Conservation (phyloP, 1,139 yeast genomes). For the Meyerozyma smithsonii region DNA sequence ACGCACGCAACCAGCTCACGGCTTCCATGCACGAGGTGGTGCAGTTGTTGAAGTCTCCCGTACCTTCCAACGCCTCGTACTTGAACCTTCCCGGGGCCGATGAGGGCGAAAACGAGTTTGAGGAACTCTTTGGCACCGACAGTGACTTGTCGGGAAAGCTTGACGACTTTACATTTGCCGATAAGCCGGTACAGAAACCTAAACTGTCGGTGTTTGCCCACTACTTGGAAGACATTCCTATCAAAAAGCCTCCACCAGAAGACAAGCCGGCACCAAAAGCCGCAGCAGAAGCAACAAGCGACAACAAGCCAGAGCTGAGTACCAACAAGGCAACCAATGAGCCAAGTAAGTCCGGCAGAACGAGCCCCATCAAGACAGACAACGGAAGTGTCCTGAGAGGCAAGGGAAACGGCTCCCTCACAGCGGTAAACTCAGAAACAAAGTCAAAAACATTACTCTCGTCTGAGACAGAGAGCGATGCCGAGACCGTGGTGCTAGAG, state of each 20-base stretch:
- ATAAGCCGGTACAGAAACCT: background rate
- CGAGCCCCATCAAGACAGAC: too few relatives aligned
- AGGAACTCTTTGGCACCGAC: background rate
- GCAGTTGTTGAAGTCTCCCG: conserved; percentile 35
- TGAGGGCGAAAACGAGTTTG: conserved; percentile 1
- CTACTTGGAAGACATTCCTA: conserved; percentile 1
- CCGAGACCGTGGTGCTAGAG: conserved; percentile 14
- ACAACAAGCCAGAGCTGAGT: background rate
- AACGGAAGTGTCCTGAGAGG: too few relatives aligned
- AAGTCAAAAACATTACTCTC: too few relatives aligned
- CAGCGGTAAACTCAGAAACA: too few relatives aligned
- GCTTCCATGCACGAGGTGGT: conserved; percentile 41
- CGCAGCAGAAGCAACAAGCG: background rate
- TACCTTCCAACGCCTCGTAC: conserved; percentile 16
- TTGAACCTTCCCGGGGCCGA: conserved; percentile 17
- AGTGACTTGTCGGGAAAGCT: background rate
- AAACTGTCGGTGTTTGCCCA: conserved; percentile 1
- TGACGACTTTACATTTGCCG: conserved; percentile 1
- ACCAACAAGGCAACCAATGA: background rate
- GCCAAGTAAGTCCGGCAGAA: too few relatives aligned
- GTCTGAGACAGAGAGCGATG: conserved; percentile 12
- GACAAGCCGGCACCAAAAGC: background rate
- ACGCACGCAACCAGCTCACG: conserved; percentile 36
- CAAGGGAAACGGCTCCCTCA: too few relatives aligned
- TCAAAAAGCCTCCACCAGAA: background rate